These are phyloP conservation scores for Oidiodendron maius DNA, from an alignment of 495 filamentous ascomycete genomes.

Conservation along the genomic window DNA sequence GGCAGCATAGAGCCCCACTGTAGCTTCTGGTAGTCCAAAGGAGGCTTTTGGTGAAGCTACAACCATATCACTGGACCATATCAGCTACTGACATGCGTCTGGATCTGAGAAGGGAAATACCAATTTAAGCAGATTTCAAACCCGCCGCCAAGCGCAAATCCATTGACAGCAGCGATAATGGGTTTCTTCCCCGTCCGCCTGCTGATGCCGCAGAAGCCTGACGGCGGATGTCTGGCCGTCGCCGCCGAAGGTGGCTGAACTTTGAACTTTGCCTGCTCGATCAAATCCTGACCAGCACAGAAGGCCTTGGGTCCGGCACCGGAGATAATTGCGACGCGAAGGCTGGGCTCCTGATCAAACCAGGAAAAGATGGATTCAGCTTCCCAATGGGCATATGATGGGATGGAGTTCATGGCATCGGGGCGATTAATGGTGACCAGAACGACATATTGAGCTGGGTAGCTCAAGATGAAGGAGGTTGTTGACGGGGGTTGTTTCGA, in stretches of 20 bases:
- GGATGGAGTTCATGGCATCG: constrained; percentile 46
- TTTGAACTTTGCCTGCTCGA: constrained; percentile 26
- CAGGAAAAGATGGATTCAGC: constrained; percentile 48
- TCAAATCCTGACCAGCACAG: constrained; percentile 55
- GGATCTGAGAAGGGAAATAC: constrained; percentile 4
- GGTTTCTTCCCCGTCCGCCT: constrained; percentile 56
- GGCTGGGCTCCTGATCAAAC: constrained; percentile 51
- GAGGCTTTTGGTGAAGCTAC: constrained; percentile 50
- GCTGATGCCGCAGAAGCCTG: constrained; percentile 43
- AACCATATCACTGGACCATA: constrained; percentile 54
- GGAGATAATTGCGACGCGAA: constrained; percentile 53
- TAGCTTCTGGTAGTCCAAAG: constrained; percentile 70
- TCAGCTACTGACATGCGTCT: neutral
- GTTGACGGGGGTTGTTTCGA: neutral
- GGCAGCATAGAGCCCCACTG: constrained; percentile 63
- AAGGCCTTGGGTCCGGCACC: constrained; percentile 47
- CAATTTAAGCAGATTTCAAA: constrained; percentile 70
- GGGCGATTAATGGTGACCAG: constrained; percentile 60
- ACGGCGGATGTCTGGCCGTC: constrained; percentile 11
- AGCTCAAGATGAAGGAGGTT: constrained; percentile 35
- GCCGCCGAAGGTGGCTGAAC: neutral
- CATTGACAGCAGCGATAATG: constrained; percentile 75
- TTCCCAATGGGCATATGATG: constrained; percentile 30
- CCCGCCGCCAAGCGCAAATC: constrained; percentile 68
- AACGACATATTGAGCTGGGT: constrained; percentile 50